Conservation (phyloP, 1,284 basidiomycete genomes). For the Tetrapyrgos nigripes region DNA sequence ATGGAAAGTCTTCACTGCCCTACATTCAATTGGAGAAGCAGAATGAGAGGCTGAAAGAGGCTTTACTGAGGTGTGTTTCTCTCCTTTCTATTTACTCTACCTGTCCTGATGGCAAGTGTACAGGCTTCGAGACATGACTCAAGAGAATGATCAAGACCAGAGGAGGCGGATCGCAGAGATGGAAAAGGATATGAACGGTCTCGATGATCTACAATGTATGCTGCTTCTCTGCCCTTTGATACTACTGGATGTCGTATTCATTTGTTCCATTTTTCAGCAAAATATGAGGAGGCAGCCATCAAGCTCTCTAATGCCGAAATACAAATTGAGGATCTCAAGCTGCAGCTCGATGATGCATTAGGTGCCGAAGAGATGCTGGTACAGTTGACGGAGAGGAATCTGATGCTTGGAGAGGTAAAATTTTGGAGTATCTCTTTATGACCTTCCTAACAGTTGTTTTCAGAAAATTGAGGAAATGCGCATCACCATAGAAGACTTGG, state of each 20-base stretch:
- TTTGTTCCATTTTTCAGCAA: constrained; percentile 56
- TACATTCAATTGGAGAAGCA: constrained; percentile 96
- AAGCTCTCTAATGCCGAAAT: constrained; percentile 87
- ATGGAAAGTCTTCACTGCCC: constrained; percentile 75
- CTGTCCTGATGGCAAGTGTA: constrained; percentile 12
- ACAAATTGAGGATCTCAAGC: constrained; percentile 93
- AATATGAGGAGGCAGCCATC: constrained; percentile 81
- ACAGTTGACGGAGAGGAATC: constrained; percentile 93
- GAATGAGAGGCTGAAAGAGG: constrained; percentile 95
- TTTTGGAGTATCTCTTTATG: neutral
- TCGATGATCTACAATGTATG: constrained; percentile 77
- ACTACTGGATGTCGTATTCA: constrained; percentile 4
- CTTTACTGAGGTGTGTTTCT: constrained; percentile 74
- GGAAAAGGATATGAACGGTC: constrained; percentile 81
- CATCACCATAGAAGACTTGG: constrained; percentile 94
- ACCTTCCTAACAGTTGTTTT: neutral
- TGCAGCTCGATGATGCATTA: constrained; percentile 94
- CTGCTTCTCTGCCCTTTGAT: neutral
- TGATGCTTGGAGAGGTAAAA: constrained; percentile 84
- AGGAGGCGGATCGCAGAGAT: constrained; percentile 84
- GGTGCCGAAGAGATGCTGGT: constrained; percentile 97
- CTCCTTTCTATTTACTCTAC: neutral
- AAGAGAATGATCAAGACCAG: constrained; percentile 89
- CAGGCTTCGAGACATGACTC: constrained; percentile 87
- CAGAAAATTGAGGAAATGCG: constrained; percentile 98